Evolutionary conservation across 2,329 filamentous ascomycete species (phyloP).

Genomic region (Coniochaeta sp.): DNA sequence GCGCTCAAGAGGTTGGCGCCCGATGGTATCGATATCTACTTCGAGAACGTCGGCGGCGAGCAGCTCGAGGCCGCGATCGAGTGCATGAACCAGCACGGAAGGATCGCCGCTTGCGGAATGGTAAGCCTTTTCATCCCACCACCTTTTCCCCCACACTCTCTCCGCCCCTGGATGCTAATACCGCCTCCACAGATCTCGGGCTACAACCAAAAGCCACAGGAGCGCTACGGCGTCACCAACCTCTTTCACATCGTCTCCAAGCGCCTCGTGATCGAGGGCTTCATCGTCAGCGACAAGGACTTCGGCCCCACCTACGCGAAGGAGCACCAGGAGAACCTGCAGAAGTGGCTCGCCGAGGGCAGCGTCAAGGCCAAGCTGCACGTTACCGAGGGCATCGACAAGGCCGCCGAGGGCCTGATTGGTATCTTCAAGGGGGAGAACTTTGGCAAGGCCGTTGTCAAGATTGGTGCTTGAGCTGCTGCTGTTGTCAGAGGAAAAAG

Average conservation of each 20-base stretch:
- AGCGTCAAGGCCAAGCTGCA: constrained; percentile 63
- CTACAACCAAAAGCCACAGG: constrained; percentile 55
- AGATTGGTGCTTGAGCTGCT: constrained; percentile 20
- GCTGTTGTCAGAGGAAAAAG: neutral
- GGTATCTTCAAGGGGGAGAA: constrained; percentile 73
- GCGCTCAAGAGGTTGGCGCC: constrained; percentile 67
- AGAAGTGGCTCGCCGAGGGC: constrained; percentile 70
- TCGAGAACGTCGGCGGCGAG: constrained; percentile 47
- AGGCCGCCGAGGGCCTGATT: constrained; percentile 64
- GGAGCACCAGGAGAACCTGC: constrained; percentile 70
- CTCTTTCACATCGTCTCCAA: constrained; percentile 59
- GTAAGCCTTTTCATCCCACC: constrained; percentile 20
- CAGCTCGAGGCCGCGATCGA: constrained; percentile 39
- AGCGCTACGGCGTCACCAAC: constrained; percentile 62
- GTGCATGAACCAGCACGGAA: constrained; percentile 52
- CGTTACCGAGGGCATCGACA: constrained; percentile 70
- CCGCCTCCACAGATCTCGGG: constrained; percentile 54
- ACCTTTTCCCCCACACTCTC: too few species aligned
- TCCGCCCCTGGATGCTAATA: too few species aligned
- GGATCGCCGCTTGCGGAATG: constrained; percentile 61
- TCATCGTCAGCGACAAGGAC: constrained; percentile 61
- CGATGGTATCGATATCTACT: constrained; percentile 66
- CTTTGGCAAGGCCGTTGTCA: constrained; percentile 78
- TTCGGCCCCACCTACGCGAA: constrained; percentile 60
- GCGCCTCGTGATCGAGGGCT: constrained; percentile 65